These are phyloP conservation scores for Pyrus hybrid DNA, from an alignment of 331 rosid genomes.

Conservation along the genomic window DNA sequence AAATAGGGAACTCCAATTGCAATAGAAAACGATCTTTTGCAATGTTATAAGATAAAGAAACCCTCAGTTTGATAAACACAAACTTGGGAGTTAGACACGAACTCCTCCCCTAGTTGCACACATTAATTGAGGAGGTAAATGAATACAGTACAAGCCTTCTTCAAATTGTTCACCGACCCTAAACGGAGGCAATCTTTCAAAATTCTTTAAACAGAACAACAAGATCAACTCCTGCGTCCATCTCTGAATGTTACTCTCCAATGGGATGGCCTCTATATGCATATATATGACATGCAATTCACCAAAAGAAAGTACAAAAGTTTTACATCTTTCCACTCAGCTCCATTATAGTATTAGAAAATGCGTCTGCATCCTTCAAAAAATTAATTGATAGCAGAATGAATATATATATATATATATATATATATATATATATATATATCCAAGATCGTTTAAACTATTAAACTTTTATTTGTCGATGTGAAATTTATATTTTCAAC, in stretches of 20 bases:
- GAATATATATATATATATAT: too few relatives aligned
- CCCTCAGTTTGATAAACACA: not conserved
- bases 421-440: too few relatives aligned
- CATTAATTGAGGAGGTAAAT: not conserved
- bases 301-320: not conserved
- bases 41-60: not conserved
- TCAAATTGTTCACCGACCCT: not conserved
- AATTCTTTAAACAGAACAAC: not conserved
- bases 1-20: not conserved
- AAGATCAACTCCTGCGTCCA: not conserved
- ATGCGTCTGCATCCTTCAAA: too few relatives aligned
- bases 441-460: too few relatives aligned
- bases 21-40: not conserved
- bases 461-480: too few relatives aligned
- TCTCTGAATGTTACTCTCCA: not conserved
- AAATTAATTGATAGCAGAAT: too few relatives aligned
- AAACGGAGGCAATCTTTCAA: not conserved
- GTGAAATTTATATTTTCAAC: too few relatives aligned
- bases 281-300: not conserved
- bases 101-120: not conserved
- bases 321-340: not conserved
- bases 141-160: not conserved
- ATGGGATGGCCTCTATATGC: not conserved
- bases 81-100: not conserved
- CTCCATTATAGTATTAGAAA: not conserved